Evolutionary conservation across 495 filamentous ascomycete species (phyloP).

Genomic region (Aspergillus avenaceus): DNA sequence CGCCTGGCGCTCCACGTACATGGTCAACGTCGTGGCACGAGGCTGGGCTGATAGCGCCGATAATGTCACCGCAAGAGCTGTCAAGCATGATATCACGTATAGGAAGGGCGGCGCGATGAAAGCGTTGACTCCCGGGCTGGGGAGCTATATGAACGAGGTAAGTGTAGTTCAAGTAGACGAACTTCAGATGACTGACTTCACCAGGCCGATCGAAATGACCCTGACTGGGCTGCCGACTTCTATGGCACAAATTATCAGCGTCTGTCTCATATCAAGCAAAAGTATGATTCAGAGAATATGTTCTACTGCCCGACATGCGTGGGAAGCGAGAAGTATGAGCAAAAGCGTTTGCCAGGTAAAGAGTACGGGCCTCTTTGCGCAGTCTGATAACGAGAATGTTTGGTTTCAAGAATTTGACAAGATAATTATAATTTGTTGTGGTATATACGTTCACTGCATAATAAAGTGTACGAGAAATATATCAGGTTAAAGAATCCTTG

Average conservation of each 20-base stretch:
- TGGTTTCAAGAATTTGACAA: no score
- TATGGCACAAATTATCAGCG: slow-evolving; percentile 27
- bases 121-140: slow-evolving; percentile 24
- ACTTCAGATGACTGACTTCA: no score
- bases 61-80: slow-evolving; percentile 30
- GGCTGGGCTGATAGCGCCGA: slow-evolving; percentile 28
- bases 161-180: not conserved
- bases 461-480: no score
- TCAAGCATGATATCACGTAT: slow-evolving; percentile 45
- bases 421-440: no score
- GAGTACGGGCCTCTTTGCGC: slow-evolving; percentile 15
- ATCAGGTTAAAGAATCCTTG: no score
- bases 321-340: slow-evolving; percentile 43
- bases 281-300: slow-evolving; percentile 46
- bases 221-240: slow-evolving; percentile 15
- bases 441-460: no score
- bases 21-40: slow-evolving; percentile 34
- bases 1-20: slow-evolving; percentile 39
- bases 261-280: slow-evolving; percentile 44
- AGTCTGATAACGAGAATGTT: no score
- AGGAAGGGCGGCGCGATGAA: slow-evolving; percentile 44
- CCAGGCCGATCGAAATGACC: slow-evolving; percentile 15
- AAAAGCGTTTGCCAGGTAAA: not conserved
- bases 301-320: slow-evolving; percentile 51
- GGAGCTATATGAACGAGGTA: slow-evolving; percentile 40